Conservation (phyloP, 225 moss, liverwort and hornwort genomes). For the Ulota crispa region DNA sequence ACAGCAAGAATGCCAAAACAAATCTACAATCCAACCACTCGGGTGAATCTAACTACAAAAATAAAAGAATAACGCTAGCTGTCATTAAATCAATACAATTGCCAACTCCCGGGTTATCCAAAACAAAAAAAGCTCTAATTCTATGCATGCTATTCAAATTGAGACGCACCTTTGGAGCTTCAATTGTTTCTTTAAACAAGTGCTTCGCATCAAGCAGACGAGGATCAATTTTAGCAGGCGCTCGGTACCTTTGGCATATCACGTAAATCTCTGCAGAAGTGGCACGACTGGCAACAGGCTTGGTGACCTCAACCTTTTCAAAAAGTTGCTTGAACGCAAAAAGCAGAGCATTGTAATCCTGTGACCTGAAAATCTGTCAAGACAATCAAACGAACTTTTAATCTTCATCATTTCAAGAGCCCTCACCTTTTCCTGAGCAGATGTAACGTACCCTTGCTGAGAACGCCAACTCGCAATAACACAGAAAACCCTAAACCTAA, state of each 20-base stretch:
- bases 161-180: constrained; percentile 71
- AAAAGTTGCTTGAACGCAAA: constrained; percentile 99
- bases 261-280: constrained; percentile 98
- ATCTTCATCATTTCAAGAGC: neutral
- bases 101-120: neutral
- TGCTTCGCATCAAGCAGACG: constrained; percentile 89
- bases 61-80: neutral
- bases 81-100: neutral
- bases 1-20: neutral
- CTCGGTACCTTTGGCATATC: constrained; percentile 82
- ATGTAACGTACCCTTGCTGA: neutral
- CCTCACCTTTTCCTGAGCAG: neutral
- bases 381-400: neutral
- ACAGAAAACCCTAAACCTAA: neutral
- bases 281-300: constrained; percentile 98
- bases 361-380: constrained; percentile 90
- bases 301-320: constrained; percentile 98
- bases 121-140: neutral
- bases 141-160: neutral
- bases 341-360: constrained; percentile 95
- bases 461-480: neutral
- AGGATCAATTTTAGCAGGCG: constrained; percentile 95
- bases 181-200: constrained; percentile 76
- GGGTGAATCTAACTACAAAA: neutral
- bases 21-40: neutral